These are phyloP conservation scores for Capsicum chinense DNA, from an alignment of 257 asterid species.

Conservation along the genomic window DNA sequence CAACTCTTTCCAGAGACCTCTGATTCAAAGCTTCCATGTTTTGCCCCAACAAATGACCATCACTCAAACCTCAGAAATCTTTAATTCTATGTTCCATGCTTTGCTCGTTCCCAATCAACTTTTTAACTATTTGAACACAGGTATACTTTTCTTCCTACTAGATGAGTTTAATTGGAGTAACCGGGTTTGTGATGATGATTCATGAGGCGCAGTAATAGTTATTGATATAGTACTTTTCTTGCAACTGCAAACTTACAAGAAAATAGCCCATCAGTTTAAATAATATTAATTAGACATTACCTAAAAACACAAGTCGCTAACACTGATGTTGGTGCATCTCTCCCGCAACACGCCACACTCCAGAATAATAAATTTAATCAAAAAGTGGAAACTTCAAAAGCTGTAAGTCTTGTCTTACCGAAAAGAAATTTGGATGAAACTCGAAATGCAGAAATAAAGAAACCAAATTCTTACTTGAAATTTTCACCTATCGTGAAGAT, in stretches of 20 bases:
- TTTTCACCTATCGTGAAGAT: background rate
- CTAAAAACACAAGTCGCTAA: background rate
- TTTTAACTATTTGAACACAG: too few relatives aligned
- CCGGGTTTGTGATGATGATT: too few relatives aligned
- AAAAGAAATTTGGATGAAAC: background rate
- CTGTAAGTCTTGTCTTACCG: too few relatives aligned
- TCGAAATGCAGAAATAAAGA: background rate
- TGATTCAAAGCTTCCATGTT: constrained; percentile 61
- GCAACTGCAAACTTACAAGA: constrained; percentile 30
- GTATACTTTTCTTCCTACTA: background rate
- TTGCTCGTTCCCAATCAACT: too few relatives aligned
- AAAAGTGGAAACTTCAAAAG: background rate
- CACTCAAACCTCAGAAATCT: background rate
- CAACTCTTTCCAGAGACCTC: constrained; percentile 73
- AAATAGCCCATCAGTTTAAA: background rate
- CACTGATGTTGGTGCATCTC: background rate
- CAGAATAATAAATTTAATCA: background rate
- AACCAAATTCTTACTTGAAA: background rate
- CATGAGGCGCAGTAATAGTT: background rate
- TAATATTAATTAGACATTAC: background rate
- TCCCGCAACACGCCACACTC: too few relatives aligned
- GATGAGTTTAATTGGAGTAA: too few relatives aligned
- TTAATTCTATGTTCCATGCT: too few relatives aligned
- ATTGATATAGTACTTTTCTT: background rate
- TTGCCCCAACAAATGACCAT: constrained; percentile 28